Conservation (phyloP, 208 protist species). For the Leishmania lainsoni region DNA sequence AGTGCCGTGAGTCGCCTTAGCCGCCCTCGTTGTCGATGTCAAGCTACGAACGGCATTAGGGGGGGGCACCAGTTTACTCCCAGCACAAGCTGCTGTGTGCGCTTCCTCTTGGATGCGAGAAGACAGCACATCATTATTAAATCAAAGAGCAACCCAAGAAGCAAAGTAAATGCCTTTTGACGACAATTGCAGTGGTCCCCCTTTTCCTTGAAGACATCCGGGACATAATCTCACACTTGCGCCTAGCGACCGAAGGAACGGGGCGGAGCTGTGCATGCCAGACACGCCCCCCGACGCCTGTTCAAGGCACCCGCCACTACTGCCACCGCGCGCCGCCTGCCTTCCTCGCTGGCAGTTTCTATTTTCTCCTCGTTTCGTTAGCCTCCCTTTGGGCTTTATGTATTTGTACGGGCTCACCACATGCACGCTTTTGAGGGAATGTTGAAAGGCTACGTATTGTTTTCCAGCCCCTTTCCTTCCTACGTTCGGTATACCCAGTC, state of each 20-base stretch:
- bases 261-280: background rate
- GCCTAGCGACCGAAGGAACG: background rate
- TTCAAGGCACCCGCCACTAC: background rate
- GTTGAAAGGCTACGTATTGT: background rate
- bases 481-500: background rate
- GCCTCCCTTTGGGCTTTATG: background rate
- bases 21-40: background rate
- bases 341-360: background rate
- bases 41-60: background rate
- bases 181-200: background rate
- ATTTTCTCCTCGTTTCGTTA: background rate
- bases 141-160: background rate
- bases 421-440: no score
- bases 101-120: background rate
- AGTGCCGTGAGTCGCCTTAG: background rate
- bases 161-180: background rate
- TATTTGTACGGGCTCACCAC: background rate
- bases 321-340: background rate
- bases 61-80: background rate
- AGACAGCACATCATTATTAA: background rate
- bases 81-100: background rate
- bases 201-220: background rate
- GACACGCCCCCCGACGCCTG: background rate
- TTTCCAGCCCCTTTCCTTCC: background rate
- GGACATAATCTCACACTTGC: background rate